Base-by-base conservation (phyloP, 2,329 filamentous ascomycete species). In the Pochonia chlamydosporia region DNA sequence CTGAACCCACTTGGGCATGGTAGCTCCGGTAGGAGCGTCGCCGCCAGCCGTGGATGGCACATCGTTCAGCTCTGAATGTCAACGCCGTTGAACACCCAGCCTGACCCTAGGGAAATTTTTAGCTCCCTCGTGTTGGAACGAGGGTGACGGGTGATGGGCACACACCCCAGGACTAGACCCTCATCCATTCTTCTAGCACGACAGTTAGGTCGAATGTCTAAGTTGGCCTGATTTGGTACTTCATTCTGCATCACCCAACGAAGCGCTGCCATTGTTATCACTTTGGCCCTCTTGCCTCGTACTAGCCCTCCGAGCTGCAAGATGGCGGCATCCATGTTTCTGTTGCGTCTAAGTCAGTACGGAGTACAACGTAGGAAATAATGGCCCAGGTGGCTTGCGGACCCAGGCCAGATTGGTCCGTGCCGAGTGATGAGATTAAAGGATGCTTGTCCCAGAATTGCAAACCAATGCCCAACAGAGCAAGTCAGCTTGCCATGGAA, bases 31-130 rank as follows among this genome's bases (percentile, higher is more conserved):
- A 47, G 33, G 37, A 41, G 48, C 36, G 46, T 48, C 26, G 21
- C 44, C 24, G 31, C 46, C 37, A 40, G 46, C 49, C 40, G 36
- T 43, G 44, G 30, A 49, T 48, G 51, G 43, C 37, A 39, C 47
- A 37, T 16, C 24, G 26, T 46, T 53, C 51, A 53, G 51, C 51
- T 53, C 30, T 42, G 37, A 33, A 36, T 28, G 46, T 40, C 49
- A 36, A 41, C 42, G 40, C 40, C 31, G 43, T 33, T 40, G n/a
- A n/a, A 13, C 44, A 36, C 36, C n/a, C 37, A 46, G 44, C 44
- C 43, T 41, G 18, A 43, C 25, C 24, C 23, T 25, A 41, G 21
- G 41, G 49, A 20, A 28, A 37, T 28, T 41, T 40, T 50, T 48
- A 46, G 42, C 40, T 43, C 23, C 31, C 28, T 45, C 43, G 45